These are phyloP conservation scores for Malus hybrid DNA, from an alignment of 331 rosid genomes.

Conservation along the genomic window DNA sequence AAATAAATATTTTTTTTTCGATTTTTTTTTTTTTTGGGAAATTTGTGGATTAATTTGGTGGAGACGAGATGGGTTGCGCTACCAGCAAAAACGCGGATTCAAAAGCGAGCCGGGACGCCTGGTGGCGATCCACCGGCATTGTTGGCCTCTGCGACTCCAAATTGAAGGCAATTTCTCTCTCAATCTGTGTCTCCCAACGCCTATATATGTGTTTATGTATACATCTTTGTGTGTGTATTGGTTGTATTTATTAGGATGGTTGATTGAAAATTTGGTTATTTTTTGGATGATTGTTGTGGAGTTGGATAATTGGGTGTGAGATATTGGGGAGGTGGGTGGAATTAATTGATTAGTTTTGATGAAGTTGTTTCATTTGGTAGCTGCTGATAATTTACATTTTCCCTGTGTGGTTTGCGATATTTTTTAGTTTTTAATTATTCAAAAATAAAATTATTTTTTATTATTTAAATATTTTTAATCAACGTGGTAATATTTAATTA, in stretches of 20 bases:
- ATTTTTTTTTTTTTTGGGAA: too few relatives aligned
- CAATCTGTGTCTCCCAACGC: background rate
- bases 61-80: conserved; percentile 58
- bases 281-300: background rate
- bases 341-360: background rate
- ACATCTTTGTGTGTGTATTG: too few relatives aligned
- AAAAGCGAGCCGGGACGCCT: conserved; percentile 49
- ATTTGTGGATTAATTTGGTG: background rate
- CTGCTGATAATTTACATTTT: too few relatives aligned
- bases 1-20: too few relatives aligned
- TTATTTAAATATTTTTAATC: too few relatives aligned
- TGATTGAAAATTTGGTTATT: background rate
- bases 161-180: conserved; percentile 53
- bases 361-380: background rate
- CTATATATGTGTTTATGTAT: too few relatives aligned
- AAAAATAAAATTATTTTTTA: too few relatives aligned
- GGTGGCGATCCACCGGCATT: conserved; percentile 98
- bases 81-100: conserved; percentile 60
- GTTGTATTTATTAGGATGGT: background rate
- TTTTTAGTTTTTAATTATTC: too few relatives aligned
- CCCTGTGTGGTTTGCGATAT: background rate
- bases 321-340: background rate
- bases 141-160: conserved; percentile 91
- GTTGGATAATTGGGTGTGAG: background rate
- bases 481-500: too few relatives aligned